A percentile compares a stretch with the other conserved stretches of the same genome.
These are phyloP conservation scores for Earliella scabrosa DNA, from an alignment of 1,284 basidiomycete species.

Conservation along the genomic window DNA sequence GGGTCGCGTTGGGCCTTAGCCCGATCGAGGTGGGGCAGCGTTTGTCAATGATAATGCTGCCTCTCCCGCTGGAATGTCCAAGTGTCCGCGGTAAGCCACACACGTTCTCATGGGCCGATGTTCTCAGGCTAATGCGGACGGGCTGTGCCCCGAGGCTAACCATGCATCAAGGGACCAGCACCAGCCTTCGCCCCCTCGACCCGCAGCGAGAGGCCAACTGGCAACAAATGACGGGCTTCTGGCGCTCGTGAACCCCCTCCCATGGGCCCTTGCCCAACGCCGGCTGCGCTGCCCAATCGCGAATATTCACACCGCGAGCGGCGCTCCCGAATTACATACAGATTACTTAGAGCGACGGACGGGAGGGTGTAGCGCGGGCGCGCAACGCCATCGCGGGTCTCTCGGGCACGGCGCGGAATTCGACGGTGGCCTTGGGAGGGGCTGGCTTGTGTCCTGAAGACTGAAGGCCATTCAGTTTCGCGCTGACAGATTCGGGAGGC, in stretches of 20 bases:
- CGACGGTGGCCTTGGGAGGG: not conserved
- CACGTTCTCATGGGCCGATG: not conserved
- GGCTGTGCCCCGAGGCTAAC: conserved; percentile 3
- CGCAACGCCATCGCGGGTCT: not conserved
- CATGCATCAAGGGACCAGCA: not conserved
- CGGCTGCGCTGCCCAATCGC: not conserved
- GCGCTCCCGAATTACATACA: conserved; percentile 5
- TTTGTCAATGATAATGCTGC: conserved; percentile 21
- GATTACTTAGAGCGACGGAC: not conserved
- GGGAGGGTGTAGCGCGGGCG: not conserved
- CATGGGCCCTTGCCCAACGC: too few species aligned
- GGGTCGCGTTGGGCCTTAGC: not conserved
- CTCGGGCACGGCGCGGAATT: not conserved
- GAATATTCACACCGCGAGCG: too few species aligned
- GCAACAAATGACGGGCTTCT: too few species aligned
- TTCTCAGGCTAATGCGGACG: not conserved
- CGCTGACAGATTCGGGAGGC: not conserved
- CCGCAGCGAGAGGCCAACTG: not conserved
- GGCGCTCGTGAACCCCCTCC: not conserved
- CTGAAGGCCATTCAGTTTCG: too few species aligned
- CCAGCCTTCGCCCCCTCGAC: not conserved
- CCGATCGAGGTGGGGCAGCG: conserved; percentile 16
- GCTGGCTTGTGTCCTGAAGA: too few species aligned
- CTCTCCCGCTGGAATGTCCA: not conserved
- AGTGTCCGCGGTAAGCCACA: not conserved